Conservation (phyloP, 176 grass and related monocot species). For the Musa acuminata region DNA sequence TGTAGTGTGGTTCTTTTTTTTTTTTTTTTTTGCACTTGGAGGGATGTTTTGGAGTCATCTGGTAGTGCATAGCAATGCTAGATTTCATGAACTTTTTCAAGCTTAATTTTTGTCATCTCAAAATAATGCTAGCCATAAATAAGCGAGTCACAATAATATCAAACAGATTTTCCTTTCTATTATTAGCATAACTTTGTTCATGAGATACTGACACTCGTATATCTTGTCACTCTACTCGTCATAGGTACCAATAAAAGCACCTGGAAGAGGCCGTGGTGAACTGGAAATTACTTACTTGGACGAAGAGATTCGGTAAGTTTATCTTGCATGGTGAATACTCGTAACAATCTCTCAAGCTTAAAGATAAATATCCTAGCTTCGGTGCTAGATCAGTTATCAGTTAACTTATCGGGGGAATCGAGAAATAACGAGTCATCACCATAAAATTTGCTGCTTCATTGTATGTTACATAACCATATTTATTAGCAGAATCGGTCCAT, state of each 20-base stretch:
- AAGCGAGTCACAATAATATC: neutral
- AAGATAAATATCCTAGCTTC: no score
- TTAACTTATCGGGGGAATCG: neutral
- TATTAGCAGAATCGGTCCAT: neutral
- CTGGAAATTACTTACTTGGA: slow-evolving; percentile 90
- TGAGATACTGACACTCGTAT: neutral
- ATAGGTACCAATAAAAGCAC: slow-evolving; percentile 79
- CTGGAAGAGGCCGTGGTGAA: slow-evolving; percentile 69
- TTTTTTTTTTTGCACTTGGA: no score
- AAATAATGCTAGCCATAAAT: no score
- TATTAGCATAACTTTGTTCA: neutral
- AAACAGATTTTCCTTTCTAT: neutral
- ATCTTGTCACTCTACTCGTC: neutral
- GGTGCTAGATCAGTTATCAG: neutral
- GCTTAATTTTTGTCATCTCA: neutral
- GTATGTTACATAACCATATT: neutral
- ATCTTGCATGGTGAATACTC: neutral
- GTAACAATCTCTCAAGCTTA: neutral
- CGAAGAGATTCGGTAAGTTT: slow-evolving; percentile 68
- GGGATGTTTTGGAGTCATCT: no score
- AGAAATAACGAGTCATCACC: neutral
- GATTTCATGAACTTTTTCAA: neutral
- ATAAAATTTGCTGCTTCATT: neutral
- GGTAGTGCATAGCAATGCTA: neutral
- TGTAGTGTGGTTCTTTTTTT: no score